Conservation (phyloP, 2,329 filamentous ascomycete genomes). For the Colletotrichum sp. region DNA sequence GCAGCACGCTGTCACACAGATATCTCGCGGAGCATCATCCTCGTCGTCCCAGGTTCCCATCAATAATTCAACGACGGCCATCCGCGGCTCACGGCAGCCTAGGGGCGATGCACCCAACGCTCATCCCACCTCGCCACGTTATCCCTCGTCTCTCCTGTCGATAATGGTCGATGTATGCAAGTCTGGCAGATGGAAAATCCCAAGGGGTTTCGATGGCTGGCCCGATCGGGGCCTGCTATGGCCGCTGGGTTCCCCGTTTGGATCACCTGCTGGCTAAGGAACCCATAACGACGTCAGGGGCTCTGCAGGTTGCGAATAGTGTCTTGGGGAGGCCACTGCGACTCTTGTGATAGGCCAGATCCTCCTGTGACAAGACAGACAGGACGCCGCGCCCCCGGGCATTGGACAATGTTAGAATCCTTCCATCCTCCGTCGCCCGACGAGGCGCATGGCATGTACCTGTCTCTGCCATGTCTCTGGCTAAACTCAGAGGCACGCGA, state of each 20-base stretch:
- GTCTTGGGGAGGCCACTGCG: not conserved
- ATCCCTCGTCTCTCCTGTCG: not conserved
- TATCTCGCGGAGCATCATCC: not conserved
- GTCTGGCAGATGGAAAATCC: constrained; percentile 1
- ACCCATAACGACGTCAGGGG: constrained; percentile 9
- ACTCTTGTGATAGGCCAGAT: not conserved
- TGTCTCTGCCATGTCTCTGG: not conserved
- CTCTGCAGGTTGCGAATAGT: not conserved
- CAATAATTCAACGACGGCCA: not conserved
- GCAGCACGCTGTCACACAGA: not conserved
- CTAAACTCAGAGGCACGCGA: not conserved
- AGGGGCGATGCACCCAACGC: not conserved
- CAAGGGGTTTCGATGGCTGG: constrained; percentile 3
- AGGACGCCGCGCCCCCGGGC: not conserved
- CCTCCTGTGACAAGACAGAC: not conserved
- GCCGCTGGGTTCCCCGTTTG: not conserved
- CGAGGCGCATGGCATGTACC: not conserved
- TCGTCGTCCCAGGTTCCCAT: not conserved
- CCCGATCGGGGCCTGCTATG: not conserved
- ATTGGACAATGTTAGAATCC: not conserved
- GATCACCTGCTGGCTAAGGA: not conserved
- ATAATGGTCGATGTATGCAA: not conserved
- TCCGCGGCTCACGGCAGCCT: not conserved
- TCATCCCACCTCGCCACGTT: constrained; percentile 5
- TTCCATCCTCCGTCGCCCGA: not conserved